Evolutionary conservation across 1,284 basidiomycete species (phyloP).

Genomic region (Puccinia horiana): DNA sequence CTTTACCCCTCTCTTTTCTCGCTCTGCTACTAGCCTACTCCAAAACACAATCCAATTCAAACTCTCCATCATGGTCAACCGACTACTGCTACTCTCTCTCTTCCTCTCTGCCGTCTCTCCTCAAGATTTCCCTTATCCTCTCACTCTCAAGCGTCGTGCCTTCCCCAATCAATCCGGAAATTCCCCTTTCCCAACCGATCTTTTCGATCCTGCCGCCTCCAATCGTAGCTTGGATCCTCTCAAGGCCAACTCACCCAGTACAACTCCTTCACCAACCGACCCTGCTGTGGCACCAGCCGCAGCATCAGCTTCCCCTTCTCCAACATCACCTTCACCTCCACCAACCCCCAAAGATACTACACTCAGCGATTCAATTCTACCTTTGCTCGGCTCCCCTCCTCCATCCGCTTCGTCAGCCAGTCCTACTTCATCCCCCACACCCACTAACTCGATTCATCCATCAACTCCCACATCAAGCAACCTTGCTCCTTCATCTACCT

Average conservation of each 20-base stretch:
- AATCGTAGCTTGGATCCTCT: background rate
- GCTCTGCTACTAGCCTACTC: too few relatives aligned
- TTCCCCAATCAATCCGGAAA: constrained; percentile 1
- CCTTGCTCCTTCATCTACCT: background rate
- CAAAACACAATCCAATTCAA: too few relatives aligned
- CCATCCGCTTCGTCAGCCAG: background rate
- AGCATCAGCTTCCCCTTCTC: background rate
- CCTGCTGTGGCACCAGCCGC: background rate
- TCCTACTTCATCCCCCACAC: background rate
- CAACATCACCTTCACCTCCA: background rate
- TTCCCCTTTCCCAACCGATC: background rate
- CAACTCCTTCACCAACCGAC: background rate
- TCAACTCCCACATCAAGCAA: background rate
- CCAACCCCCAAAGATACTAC: background rate
- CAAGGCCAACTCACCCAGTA: background rate
- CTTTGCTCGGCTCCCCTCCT: background rate
- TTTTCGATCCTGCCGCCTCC: background rate
- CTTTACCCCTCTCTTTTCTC: too few relatives aligned
- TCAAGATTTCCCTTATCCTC: background rate
- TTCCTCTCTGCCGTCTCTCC: background rate
- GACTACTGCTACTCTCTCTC: background rate
- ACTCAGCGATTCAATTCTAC: background rate
- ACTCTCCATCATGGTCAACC: too few relatives aligned
- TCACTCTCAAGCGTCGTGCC: background rate
- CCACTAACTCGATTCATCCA: background rate